phyloP scores from a whole-genome alignment of 768 basidiomycete species.

The Pisolithus sp. region DNA sequence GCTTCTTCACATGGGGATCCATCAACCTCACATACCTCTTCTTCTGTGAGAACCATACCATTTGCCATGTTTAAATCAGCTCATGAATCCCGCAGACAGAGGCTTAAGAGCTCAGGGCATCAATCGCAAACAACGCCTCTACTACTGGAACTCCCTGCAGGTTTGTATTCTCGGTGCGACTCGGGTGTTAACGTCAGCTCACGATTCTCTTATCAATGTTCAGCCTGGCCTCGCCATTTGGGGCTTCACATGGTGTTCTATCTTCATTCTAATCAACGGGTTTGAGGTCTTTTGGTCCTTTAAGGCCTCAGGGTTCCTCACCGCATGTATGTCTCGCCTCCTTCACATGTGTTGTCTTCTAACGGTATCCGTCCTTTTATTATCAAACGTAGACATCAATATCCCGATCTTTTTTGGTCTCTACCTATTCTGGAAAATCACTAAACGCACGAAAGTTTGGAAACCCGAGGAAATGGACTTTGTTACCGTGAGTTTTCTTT shows the following conservation, averaged over 20 bases:
- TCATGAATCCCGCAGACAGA: constrained; percentile 36
- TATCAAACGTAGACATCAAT: constrained; percentile 27
- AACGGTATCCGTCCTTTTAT: not conserved
- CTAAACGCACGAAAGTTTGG: constrained; percentile 33
- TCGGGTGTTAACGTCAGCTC: not conserved
- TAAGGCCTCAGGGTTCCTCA: constrained; percentile 46
- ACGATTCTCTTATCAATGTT: not conserved
- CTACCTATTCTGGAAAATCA: constrained; percentile 16
- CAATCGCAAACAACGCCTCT: constrained; percentile 47
- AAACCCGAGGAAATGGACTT: constrained; percentile 64
- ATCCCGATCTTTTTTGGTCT: constrained; percentile 16
- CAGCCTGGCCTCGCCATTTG: constrained; percentile 60
- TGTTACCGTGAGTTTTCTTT: constrained; percentile 41
- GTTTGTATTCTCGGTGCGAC: not conserved
- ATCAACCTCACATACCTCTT: constrained; percentile 68
- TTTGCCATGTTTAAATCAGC: not conserved
- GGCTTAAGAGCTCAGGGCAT: constrained; percentile 68
- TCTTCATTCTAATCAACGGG: constrained; percentile 57
- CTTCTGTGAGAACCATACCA: constrained; percentile 45
- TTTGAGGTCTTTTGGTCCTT: constrained; percentile 57
- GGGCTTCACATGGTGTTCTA: constrained; percentile 54
- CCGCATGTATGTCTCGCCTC: constrained; percentile 31
- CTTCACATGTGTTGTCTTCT: not conserved
- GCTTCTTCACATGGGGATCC: constrained; percentile 61
- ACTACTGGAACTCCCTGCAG: constrained; percentile 55